Base-by-base conservation (phyloP, 371 early-diverging fungal genomes). In the Mortierella sp. region DNA sequence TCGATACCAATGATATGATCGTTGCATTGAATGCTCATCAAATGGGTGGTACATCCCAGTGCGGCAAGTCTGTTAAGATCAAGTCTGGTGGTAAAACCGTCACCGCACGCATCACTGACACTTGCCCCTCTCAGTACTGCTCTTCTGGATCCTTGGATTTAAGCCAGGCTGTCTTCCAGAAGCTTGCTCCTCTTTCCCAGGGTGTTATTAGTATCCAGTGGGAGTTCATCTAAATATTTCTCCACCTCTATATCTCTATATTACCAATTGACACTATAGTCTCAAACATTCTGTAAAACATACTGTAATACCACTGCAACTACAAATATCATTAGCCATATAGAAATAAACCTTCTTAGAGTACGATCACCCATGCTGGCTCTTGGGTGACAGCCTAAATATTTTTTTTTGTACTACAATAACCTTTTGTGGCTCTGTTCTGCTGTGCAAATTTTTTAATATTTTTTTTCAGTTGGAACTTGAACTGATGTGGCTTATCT, bases 161-260 rank as follows among this genome's bases (percentile, higher is more conserved):
- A 28, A 87, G 88, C 61, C 88, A 88, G 28, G 76, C 88, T n/a
- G 90, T 89, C 54, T 92, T 91, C 69, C 53, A 85, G 57, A 45
- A 87, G 65, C 70, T 91, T 49, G 90, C 83, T 56, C 72, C 83
- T 23, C 77, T 76, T 23, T 70, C 65, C 4, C 64, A 73, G 22
- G 92, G 92, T 32, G 86, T 86, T 19, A 84, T 91, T 43, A 58
- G 79, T 10, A 89, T 91, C 72, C 71, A 84, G 49, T 92, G 92
- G 90, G 72, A 73, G 56, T 87, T 80, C 75, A 84, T 85, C 61
- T 75, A 80, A 81, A 68, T 22, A 10, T 6, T 15, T 4, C 15
- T 45, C 15, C 19, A 10, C 40, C 13, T 37, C 51, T 51, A 12
- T 8, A 51, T 54, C 10, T 54, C 53, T 45, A 37, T 45, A 17